A percentile compares a stretch with the other conserved stretches of the same genome.
Evolutionary conservation across 257 asterid genomes (phyloP).

Genomic region (Jacaranda mimosifolia): DNA sequence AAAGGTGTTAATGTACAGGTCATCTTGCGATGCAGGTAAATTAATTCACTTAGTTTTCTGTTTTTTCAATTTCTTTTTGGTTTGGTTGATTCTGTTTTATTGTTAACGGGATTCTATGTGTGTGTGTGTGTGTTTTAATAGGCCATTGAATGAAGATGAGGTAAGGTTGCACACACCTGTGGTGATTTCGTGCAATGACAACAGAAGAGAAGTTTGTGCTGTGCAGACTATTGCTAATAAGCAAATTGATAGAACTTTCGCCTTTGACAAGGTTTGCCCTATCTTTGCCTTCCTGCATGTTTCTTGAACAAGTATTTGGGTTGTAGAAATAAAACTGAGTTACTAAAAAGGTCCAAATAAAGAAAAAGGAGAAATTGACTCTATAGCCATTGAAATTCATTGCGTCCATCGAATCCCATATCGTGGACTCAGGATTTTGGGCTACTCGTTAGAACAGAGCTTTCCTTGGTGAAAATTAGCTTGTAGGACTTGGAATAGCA

Average conservation of each 20-base stretch:
- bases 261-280: conserved; percentile 81
- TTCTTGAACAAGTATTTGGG: background rate
- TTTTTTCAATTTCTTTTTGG: background rate
- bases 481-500: background rate
- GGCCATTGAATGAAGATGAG: conserved; percentile 97
- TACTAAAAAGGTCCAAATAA: background rate
- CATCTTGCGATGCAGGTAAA: conserved; percentile 94
- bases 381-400: background rate
- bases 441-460: background rate
- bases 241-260: conserved; percentile 96
- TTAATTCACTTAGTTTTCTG: background rate
- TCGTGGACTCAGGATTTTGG: conserved; percentile 12
- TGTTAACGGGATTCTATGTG: background rate
- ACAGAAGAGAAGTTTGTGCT: conserved; percentile 89
- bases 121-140: conserved; percentile 23
- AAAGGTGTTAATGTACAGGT: conserved; percentile 98
- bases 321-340: conserved; percentile 16
- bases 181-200: conserved; percentile 89
- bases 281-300: conserved; percentile 24
- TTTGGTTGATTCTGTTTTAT: conserved; percentile 1
- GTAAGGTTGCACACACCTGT: conserved; percentile 79
- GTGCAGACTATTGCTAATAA: conserved; percentile 96
- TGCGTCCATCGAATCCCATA: background rate
- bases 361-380: background rate
- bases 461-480: conserved; percentile 2